These are phyloP conservation scores for Barnettozyma siamensis DNA, from an alignment of 805 yeast genomes.

Conservation along the genomic window DNA sequence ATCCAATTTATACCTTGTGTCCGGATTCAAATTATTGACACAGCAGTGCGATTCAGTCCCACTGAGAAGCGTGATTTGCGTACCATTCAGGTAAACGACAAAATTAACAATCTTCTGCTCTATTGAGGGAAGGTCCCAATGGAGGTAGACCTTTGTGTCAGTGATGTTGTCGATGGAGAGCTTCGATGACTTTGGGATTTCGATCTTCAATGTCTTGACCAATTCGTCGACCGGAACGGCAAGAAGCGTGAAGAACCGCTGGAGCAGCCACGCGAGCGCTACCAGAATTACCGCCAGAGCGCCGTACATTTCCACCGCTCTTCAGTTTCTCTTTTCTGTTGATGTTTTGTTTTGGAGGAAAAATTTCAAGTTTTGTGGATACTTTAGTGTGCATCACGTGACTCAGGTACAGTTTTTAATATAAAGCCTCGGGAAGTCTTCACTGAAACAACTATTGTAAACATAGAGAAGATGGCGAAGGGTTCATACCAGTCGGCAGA, in stretches of 20 bases:
- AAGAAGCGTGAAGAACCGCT: conserved; percentile 15
- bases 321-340: neutral
- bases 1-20: conserved; percentile 36
- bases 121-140: conserved; percentile 41
- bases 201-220: conserved; percentile 41
- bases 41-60: conserved; percentile 33
- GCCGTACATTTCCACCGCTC: conserved; percentile 16
- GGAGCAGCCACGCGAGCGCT: conserved; percentile 22
- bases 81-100: conserved; percentile 35
- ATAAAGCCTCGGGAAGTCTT: too few species aligned
- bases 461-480: neutral
- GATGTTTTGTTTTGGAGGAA: neutral
- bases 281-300: conserved; percentile 12
- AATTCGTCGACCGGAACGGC: conserved; percentile 41
- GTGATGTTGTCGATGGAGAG: conserved; percentile 52
- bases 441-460: too few species aligned
- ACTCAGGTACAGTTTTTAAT: too few species aligned
- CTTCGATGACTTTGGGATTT: conserved; percentile 50
- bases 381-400: too few species aligned
- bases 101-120: conserved; percentile 29
- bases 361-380: neutral
- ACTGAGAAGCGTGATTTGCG: conserved; percentile 28
- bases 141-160: conserved; percentile 39
- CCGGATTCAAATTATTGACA: conserved; percentile 29
- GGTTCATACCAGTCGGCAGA: conserved; percentile 20